Conservation (phyloP, 805 yeast genomes). For the Diddensiella santjacobensis region DNA sequence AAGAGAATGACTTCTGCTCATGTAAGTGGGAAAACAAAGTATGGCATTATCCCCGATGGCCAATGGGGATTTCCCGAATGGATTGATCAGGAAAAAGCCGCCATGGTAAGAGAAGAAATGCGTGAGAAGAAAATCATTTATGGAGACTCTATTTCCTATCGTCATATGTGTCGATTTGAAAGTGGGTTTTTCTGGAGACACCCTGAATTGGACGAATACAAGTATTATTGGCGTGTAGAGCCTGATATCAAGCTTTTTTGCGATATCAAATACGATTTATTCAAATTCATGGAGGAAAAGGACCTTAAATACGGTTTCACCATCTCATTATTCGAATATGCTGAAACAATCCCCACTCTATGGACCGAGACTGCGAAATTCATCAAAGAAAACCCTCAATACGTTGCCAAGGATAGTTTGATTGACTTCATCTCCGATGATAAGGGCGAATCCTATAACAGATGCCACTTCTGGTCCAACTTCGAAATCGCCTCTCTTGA, state of each 20-base stretch:
- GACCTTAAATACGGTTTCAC: slow-evolving; percentile 73
- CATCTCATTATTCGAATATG: slow-evolving; percentile 64
- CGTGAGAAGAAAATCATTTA: slow-evolving; percentile 53
- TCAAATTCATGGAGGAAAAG: slow-evolving; percentile 75
- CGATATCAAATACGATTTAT: slow-evolving; percentile 74
- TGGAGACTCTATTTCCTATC: slow-evolving; percentile 70
- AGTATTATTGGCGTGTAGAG: slow-evolving; percentile 92
- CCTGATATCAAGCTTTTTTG: slow-evolving; percentile 73
- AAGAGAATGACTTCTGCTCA: slow-evolving; percentile 48
- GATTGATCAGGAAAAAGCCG: slow-evolving; percentile 73
- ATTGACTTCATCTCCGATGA: slow-evolving; percentile 71
- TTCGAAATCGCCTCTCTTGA: slow-evolving; percentile 61
- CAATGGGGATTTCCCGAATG: slow-evolving; percentile 87
- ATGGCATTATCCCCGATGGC: slow-evolving; percentile 67
- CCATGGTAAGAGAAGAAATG: slow-evolving; percentile 57
- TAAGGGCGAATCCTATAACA: slow-evolving; percentile 65
- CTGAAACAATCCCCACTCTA: slow-evolving; percentile 66
- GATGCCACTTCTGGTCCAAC: slow-evolving; percentile 84
- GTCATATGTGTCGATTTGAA: slow-evolving; percentile 89
- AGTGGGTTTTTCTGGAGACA: slow-evolving; percentile 82
- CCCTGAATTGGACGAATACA: slow-evolving; percentile 60
- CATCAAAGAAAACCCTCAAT: slow-evolving; percentile 54
- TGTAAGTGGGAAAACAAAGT: slow-evolving; percentile 65
- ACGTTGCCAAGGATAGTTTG: slow-evolving; percentile 56
- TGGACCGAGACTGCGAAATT: slow-evolving; percentile 73